Evolutionary conservation across 306 rosid species (phyloP).

Genomic region (Gillenia trifoliata): DNA sequence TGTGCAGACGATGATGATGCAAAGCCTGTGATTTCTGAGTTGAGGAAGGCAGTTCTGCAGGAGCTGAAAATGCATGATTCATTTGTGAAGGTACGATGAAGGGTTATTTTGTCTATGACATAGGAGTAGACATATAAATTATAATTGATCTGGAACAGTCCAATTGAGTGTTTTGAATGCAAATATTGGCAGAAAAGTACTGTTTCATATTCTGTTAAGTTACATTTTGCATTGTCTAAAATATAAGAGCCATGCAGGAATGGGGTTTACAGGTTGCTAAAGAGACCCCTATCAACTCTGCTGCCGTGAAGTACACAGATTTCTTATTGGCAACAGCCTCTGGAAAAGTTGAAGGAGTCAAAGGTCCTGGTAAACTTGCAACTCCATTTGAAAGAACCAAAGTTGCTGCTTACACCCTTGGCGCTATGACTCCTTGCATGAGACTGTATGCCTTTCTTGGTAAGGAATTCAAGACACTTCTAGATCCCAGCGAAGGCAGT

Average conservation of each 20-base stretch:
- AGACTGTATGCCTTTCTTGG: conserved; percentile 88
- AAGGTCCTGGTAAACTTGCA: conserved; percentile 90
- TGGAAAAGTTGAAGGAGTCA: conserved; percentile 86
- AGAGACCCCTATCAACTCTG: conserved; percentile 55
- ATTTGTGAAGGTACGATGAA: conserved; percentile 55
- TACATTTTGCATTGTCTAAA: conserved; percentile 13
- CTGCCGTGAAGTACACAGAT: conserved; percentile 77
- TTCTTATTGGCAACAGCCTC: conserved; percentile 95
- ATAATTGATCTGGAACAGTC: neutral
- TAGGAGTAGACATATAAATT: neutral
- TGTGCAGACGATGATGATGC: conserved; percentile 98
- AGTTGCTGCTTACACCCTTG: conserved; percentile 91
- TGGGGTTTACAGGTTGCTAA: conserved; percentile 67
- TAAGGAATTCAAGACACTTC: conserved; percentile 55
- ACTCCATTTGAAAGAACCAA: conserved; percentile 98
- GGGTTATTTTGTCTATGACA: neutral
- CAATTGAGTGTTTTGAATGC: neutral
- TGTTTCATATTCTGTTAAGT: conserved; percentile 6
- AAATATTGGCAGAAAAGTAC: neutral
- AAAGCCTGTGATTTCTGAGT: conserved; percentile 40
- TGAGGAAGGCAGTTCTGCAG: conserved; percentile 36
- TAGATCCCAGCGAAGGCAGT: conserved; percentile 30
- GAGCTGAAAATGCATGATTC: conserved; percentile 73
- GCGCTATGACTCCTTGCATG: conserved; percentile 99
- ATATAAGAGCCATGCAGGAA: conserved; percentile 49